A percentile compares a stretch with the other conserved stretches of the same genome.
Evolutionary conservation across 2,329 filamentous ascomycete genomes (phyloP).

Genomic region (Ciborinia camelliae): DNA sequence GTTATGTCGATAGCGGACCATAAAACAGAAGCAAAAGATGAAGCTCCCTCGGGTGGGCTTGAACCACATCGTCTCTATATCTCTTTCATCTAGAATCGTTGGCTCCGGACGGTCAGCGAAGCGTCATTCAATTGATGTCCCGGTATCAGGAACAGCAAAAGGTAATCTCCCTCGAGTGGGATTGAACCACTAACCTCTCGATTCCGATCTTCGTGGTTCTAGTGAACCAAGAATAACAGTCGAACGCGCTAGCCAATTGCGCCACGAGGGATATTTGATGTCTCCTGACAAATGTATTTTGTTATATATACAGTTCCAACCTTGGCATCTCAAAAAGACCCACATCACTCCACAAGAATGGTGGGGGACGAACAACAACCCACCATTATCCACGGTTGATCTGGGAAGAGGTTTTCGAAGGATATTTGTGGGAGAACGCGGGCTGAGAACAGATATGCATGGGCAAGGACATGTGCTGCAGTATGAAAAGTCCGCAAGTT

Average conservation of each 20-base stretch:
- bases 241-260: constrained; percentile 18
- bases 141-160: background rate
- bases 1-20: background rate
- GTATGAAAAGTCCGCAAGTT: background rate
- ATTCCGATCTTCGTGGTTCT: too few species aligned
- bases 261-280: constrained; percentile 16
- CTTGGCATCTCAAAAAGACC: background rate
- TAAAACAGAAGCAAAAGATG: background rate
- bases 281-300: rapidly evolving
- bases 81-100: too few species aligned
- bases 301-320: background rate
- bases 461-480: background rate
- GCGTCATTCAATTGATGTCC: too few species aligned
- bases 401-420: background rate
- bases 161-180: background rate
- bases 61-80: too few species aligned
- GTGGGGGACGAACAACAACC: constrained; percentile 6
- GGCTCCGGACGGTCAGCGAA: too few species aligned
- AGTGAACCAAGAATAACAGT: too few species aligned
- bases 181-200: too few species aligned
- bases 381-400: background rate
- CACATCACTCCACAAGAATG: background rate
- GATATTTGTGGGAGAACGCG: background rate
- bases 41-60: background rate
- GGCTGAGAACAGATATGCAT: background rate